Base-by-base conservation (phyloP, 75 land plant genomes). In the Gnetum montanum region DNA sequence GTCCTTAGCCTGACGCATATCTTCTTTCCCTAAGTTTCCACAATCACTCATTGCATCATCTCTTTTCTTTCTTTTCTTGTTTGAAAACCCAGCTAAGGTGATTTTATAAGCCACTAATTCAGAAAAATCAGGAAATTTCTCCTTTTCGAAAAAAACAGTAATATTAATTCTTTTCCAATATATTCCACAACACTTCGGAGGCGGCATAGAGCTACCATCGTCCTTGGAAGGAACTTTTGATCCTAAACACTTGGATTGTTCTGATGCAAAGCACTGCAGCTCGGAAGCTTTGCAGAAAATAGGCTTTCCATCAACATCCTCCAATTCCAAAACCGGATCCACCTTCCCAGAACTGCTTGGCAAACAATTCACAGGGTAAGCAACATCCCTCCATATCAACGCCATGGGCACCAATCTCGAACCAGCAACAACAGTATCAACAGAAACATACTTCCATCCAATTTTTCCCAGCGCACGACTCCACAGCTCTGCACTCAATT, bases 371-470 rank as follows among this genome's bases (percentile, higher is more conserved):
- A 43, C 26, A 46, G 66, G 58, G 43, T 61, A 40, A 36, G 73
- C 80, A 70, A 90, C 70, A 19, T 41, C 64, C 13, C 79, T 79
- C 68, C 77, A 90, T 34, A 85, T 74, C 64, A 90, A 37, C 1
- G 84, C 70, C 44, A 77, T 67, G n/a, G 86, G 90, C 57, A 90
- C 68, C 29, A 83, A 13, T 49, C 67, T 58, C 34, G 86, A 77
- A 15, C 81, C 96, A 48, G 80, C n/a, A 43, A 72, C 47, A 53
- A 90, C 60, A 11, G 68, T 57, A 57, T 82, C 80, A 15, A 68
- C 67, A 2, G 79, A 74, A 37, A 63, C 70, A 38, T 52, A 79
- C 2, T 80, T 74, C 90, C 90, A 86, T 13, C 78, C 76, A 34
- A 75, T 49, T 7, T 50, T 57, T 66, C 27, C 61, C 31, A 79